These are phyloP conservation scores for Macrophomina pseudophaseolina DNA, from an alignment of 2,329 filamentous ascomycete genomes.

Conservation along the genomic window DNA sequence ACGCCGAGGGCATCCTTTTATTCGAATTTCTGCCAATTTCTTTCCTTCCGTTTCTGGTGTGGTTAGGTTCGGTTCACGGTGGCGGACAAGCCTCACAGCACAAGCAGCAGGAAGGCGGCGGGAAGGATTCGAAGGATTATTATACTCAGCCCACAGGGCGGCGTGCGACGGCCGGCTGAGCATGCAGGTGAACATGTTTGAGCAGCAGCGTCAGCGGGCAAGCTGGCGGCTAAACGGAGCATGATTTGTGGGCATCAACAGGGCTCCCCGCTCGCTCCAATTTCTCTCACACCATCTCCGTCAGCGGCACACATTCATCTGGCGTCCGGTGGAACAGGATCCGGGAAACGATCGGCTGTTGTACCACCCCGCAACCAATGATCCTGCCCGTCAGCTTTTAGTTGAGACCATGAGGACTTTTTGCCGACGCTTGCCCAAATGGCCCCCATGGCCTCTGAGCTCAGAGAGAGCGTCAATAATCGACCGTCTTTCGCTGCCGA, in stretches of 20 bases:
- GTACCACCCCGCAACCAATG: neutral
- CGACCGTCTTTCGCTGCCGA: neutral
- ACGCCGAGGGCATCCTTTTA: neutral
- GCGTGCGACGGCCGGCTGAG: neutral
- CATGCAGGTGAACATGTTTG: neutral
- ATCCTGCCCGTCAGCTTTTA: slow-evolving; percentile 9
- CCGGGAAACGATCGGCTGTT: neutral
- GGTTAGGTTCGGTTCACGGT: neutral
- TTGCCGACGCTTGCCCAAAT: neutral
- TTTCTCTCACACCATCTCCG: neutral
- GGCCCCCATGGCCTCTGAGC: neutral
- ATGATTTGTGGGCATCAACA: neutral
- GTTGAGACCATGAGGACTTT: neutral
- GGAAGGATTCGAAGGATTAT: slow-evolving; percentile 17
- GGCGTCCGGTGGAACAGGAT: neutral
- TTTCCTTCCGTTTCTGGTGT: neutral
- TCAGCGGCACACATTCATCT: neutral
- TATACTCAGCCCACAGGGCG: neutral
- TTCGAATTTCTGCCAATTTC: neutral
- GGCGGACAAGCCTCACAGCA: neutral
- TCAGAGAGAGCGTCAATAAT: neutral
- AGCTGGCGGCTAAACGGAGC: neutral
- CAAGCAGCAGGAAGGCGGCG: neutral
- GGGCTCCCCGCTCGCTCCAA: neutral
- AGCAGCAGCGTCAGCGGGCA: neutral